These are phyloP conservation scores for Diaporthe humulicola DNA, from an alignment of 2,329 filamentous ascomycete species.

Conservation along the genomic window DNA sequence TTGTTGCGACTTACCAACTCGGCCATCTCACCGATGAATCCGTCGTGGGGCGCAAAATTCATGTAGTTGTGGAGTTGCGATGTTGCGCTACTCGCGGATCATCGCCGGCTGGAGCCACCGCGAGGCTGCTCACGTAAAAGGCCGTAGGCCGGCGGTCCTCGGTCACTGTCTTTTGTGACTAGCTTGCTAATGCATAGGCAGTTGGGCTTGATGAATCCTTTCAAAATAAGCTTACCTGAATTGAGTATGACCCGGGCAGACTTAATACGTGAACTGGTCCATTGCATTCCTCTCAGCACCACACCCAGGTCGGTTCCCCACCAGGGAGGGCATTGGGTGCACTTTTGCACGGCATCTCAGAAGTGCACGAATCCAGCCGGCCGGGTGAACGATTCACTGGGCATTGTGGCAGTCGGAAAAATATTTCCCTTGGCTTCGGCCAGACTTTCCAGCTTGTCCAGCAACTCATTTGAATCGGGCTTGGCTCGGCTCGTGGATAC, in stretches of 20 bases:
- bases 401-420: background rate
- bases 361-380: background rate
- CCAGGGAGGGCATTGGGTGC: too few species aligned
- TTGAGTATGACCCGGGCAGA: background rate
- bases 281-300: background rate
- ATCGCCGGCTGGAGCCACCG: background rate
- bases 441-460: background rate
- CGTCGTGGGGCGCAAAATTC: background rate
- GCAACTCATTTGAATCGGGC: background rate
- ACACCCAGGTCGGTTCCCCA: background rate
- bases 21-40: constrained; percentile 28
- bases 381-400: background rate
- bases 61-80: background rate
- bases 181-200: background rate
- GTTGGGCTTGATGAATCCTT: background rate
- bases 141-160: background rate
- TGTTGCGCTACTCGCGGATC: background rate
- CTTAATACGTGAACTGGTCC: background rate
- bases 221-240: too few species aligned
- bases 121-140: background rate
- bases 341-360: background rate
- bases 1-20: constrained; percentile 7
- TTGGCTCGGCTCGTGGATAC: background rate
- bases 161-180: background rate
- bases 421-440: background rate